phyloP scores from a whole-genome alignment of 2,329 filamentous ascomycete species.

The Aspergillus aculeatus region DNA sequence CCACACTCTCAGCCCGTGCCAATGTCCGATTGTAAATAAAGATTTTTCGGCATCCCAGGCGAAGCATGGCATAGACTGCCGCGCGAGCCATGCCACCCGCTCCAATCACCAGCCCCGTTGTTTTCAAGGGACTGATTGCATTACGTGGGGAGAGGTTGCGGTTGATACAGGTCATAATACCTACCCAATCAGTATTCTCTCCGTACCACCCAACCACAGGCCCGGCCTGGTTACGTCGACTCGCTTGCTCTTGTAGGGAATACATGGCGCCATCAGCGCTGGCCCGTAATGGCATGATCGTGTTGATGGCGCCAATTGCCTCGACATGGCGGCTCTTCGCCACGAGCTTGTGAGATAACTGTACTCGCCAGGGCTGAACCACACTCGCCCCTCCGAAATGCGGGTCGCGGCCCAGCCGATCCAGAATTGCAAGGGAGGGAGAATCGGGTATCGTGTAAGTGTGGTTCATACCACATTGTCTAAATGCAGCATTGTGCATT shows the following conservation, averaged over 20 bases:
- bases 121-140: constrained; percentile 51
- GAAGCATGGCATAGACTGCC: constrained; percentile 74
- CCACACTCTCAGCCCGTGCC: constrained; percentile 65
- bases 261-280: constrained; percentile 37
- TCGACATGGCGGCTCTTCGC: constrained; percentile 44
- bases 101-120: constrained; percentile 55
- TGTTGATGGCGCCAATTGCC: constrained; percentile 48
- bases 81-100: constrained; percentile 76
- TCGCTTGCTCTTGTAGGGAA: constrained; percentile 40
- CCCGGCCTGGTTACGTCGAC: constrained; percentile 43
- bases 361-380: constrained; percentile 46
- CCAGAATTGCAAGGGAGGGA: constrained; percentile 37
- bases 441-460: constrained; percentile 40
- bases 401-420: constrained; percentile 38
- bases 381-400: constrained; percentile 45
- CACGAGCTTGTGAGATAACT: constrained; percentile 37
- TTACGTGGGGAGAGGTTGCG: constrained; percentile 50
- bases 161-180: constrained; percentile 43
- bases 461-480: constrained; percentile 41
- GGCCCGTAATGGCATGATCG: constrained; percentile 44
- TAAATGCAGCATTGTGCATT: constrained; percentile 46
- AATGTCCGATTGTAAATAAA: constrained; percentile 71
- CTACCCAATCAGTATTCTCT: constrained; percentile 47
- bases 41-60: constrained; percentile 73
- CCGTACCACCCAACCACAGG: constrained; percentile 44